Base-by-base conservation (phyloP, 768 basidiomycete genomes). In the Lentinula lateritia region DNA sequence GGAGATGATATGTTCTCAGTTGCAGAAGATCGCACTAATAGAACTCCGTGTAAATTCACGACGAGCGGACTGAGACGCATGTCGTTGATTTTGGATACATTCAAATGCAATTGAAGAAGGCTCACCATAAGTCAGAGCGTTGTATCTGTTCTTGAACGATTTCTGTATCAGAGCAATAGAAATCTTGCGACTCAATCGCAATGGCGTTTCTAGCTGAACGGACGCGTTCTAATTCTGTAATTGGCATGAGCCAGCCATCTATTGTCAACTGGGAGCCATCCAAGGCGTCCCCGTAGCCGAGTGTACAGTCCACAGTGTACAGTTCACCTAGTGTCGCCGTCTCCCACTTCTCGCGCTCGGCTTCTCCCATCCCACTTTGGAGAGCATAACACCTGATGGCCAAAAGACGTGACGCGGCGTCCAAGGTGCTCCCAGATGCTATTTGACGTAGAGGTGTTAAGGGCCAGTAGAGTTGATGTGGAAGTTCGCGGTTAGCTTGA, bases 171-270 rank as follows among this genome's bases (percentile, higher is more conserved):
- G 79, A 76, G 2, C 67, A 69, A 68, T 84, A 87, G 67, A 81
- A 88, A 59, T 81, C 77, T 42, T 78, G 69, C 2, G 68, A 63
- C 0, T 76, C 68, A 0, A 68, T 67, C n/a, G 77, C 71, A 38
- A 88, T 71, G 9, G 72, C 72, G 46, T 80, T 75, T 48, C 90
- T 77, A 41, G 74, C 73, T 18, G 83, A 76, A 52, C 75, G 73
- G 2, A 93, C 72, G 54, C 94, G 79, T 62, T 82, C 74, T 13
- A 79, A 71, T 68, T 97, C 95, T 34, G 89, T 61, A 3, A 86
- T 71, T 3, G 92, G 89, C 65, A 96, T 70, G 32, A 95, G 75
- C 94, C 93, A 96, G 10, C 89, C 92, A 72, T 96, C 92, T 32
- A 86, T 73, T 48, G 71, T 64, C 23, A 75, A 71, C 16, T 65